Percentiles rank a stretch among this genome's conserved stretches.
These are phyloP conservation scores for Tilletia setariae DNA, from an alignment of 1,284 basidiomycete genomes.

Conservation along the genomic window DNA sequence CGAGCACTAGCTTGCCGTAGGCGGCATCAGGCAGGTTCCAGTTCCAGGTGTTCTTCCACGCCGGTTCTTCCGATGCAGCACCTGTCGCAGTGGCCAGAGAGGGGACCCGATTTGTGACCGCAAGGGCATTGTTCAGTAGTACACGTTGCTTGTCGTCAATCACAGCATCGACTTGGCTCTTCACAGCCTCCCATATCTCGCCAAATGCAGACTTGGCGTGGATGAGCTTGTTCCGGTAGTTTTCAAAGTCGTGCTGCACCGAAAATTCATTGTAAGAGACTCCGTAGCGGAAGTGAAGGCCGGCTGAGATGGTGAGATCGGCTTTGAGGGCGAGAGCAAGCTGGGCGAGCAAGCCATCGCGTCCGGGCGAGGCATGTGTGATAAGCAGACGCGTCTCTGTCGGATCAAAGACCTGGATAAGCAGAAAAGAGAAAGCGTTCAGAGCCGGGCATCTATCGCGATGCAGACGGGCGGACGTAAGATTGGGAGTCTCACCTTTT, in stretches of 20 bases:
- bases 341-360: constrained; percentile 88
- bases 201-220: constrained; percentile 78
- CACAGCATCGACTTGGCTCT: constrained; percentile 82
- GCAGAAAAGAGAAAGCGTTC: neutral
- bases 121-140: constrained; percentile 82
- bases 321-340: constrained; percentile 86
- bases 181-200: constrained; percentile 90
- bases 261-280: constrained; percentile 96
- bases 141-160: constrained; percentile 87
- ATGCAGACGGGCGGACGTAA: neutral
- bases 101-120: constrained; percentile 76
- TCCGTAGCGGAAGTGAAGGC: constrained; percentile 94
- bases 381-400: constrained; percentile 90
- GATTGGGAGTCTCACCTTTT: constrained; percentile 64
- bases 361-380: constrained; percentile 85
- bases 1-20: constrained; percentile 80
- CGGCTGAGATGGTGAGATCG: constrained; percentile 88
- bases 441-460: neutral
- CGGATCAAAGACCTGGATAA: constrained; percentile 66
- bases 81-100: constrained; percentile 59
- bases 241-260: constrained; percentile 83
- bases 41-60: constrained; percentile 72
- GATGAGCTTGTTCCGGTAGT: constrained; percentile 76
- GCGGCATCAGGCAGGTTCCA: constrained; percentile 93
- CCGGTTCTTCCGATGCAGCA: constrained; percentile 71